These are phyloP conservation scores for barrel medic (Medicago truncatula) DNA, from an alignment of 306 rosid species.

Conservation along the genomic window MtrunA17r5.0-ANR NC_053044.1:868001-868500, in stretches of 20 bases:
- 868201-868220: neutral
- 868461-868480: neutral
- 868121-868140: neutral
- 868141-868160: neutral
- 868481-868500: neutral
- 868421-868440: too few species aligned
- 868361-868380: too few species aligned
- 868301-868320: too few species aligned
- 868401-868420: too few species aligned
- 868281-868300: too few species aligned
- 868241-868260: too few species aligned
- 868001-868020: constrained; percentile 96
- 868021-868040: constrained; percentile 54
- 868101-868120: neutral
- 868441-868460: too few species aligned
- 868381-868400: too few species aligned
- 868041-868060: neutral
- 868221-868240: too few species aligned
- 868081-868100: neutral
- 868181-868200: neutral
- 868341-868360: too few species aligned
- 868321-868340: too few species aligned
- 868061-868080: neutral
- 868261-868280: too few species aligned
- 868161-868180: neutral